These are phyloP conservation scores for Fagus sylvatica DNA, from an alignment of 306 rosid species.

Conservation along the genomic window DNA sequence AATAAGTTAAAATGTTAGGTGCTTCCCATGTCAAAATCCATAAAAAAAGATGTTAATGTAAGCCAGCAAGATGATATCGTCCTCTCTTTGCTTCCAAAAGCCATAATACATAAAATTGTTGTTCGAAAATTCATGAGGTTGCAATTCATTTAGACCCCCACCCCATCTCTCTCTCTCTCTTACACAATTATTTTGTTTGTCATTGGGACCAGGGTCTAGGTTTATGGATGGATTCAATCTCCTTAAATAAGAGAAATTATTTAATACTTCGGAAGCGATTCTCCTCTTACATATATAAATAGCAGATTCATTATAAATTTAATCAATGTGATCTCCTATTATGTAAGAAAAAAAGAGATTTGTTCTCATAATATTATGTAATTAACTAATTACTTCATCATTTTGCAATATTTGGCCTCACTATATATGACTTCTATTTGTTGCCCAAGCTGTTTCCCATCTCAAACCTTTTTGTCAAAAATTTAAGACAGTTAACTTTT, in stretches of 20 bases:
- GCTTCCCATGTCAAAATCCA: slow-evolving; percentile 13
- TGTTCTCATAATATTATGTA: no score
- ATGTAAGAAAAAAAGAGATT: no score
- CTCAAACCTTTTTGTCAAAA: neutral
- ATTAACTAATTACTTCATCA: neutral
- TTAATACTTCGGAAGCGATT: no score
- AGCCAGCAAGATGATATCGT: slow-evolving; percentile 20
- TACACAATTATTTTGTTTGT: neutral
- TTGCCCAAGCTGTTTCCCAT: neutral
- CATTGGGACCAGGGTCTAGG: no score
- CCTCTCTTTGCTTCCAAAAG: slow-evolving; percentile 10
- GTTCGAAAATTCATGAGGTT: neutral
- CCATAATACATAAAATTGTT: neutral
- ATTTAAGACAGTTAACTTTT: neutral
- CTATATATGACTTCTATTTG: neutral
- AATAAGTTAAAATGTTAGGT: slow-evolving; percentile 29
- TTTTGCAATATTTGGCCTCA: neutral
- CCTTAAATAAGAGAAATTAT: no score
- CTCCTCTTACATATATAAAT: no score
- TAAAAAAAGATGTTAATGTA: slow-evolving; percentile 4
- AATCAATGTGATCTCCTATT: no score
- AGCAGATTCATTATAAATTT: no score
- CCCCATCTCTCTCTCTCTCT: neutral
- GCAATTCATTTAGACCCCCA: neutral
- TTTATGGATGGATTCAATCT: no score